phyloP scores from a whole-genome alignment of 805 yeast species.

The Jamesozyma gamospora region DNA sequence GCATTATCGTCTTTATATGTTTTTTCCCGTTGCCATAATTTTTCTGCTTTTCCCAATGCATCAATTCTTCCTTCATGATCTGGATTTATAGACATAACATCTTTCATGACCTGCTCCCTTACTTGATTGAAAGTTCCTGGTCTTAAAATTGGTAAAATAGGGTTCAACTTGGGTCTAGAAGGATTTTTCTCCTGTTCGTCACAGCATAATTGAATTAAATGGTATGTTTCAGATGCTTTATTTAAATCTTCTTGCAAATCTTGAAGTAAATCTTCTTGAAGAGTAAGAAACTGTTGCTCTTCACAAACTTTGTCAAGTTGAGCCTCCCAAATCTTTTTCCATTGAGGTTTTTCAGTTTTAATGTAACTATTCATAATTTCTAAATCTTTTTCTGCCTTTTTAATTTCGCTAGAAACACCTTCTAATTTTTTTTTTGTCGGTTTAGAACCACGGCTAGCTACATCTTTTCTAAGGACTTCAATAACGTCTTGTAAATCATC shows the following conservation, averaged over 20 bases:
- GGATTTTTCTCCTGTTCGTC: slow-evolving; percentile 63
- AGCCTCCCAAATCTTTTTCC: slow-evolving; percentile 89
- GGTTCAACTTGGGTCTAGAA: slow-evolving; percentile 29
- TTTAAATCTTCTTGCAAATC: slow-evolving; percentile 75
- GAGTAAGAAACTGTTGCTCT: slow-evolving; percentile 84
- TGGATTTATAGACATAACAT: slow-evolving; percentile 71
- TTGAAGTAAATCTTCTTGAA: slow-evolving; percentile 75
- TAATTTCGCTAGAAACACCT: slow-evolving; percentile 54
- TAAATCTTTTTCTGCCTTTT: slow-evolving; percentile 44
- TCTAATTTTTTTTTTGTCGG: slow-evolving; percentile 67
- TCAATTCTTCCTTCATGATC: slow-evolving; percentile 77
- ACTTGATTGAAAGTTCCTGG: slow-evolving; percentile 56
- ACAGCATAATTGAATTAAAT: slow-evolving; percentile 69
- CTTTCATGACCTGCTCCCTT: slow-evolving; percentile 69
- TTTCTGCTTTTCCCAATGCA: slow-evolving; percentile 84
- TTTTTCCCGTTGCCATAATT: slow-evolving; percentile 60
- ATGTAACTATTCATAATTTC: slow-evolving; percentile 51
- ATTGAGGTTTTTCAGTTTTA: slow-evolving; percentile 59
- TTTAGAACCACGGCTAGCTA: slow-evolving; percentile 80
- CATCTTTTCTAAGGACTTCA: slow-evolving; percentile 83
- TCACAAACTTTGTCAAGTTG: slow-evolving; percentile 85
- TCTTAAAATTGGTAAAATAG: slow-evolving; percentile 39
- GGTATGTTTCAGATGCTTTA: slow-evolving; percentile 73
- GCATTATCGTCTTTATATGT: slow-evolving; percentile 46
- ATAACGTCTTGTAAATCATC: slow-evolving; percentile 89